Base-by-base conservation (phyloP, 179 eudicot species). In the Silene coronaria region DNA sequence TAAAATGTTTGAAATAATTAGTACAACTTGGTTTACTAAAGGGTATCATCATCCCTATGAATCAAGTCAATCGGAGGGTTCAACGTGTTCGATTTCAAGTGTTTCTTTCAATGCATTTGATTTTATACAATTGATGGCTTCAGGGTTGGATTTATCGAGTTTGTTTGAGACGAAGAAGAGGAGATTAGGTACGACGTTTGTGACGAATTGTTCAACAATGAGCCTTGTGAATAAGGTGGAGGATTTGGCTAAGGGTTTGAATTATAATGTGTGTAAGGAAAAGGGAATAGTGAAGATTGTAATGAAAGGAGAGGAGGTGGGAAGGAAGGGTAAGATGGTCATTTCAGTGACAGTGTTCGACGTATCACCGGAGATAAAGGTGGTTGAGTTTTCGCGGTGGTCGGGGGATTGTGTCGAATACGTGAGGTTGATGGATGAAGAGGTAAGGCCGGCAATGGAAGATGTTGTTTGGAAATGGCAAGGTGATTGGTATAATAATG, bases 401-500 rank as follows among this genome's bases (percentile, higher is more conserved):
- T 77, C 22, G 5, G 84, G 84, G 4, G 84, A 82, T 36, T 46
- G 79, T 9, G n/a, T 71, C 23, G 85, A 82, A 58, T 82, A 75
- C 34, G 42, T 26, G 82, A 89, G 72, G 77, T 30, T 82, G 75
- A 75, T 82, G 82, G 82, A 81, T 27, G 84, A 82, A 72, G 75
- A 75, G 27, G 77, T 82, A 6, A 82, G 74, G 85, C 85, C 80
- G 17, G 80, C 82, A 16, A 78, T 82, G 82, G 42, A 79, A 34
- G 80, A 74, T 21, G 78, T 82, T 51, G 85, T 59, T 66, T 82
- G 77, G 85, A 78, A 75, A 75, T 82, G 85, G 85, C 77, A 82
- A 76, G 85, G 82, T n/a, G 85, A 79, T 45, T 82, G 81, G 84
- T 38, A 36, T 68, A 38, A 61, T 70, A 36, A 16, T 65, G 55